Conservation (phyloP, 371 early-diverging fungal species). For the Chytridium lagenaria region DNA sequence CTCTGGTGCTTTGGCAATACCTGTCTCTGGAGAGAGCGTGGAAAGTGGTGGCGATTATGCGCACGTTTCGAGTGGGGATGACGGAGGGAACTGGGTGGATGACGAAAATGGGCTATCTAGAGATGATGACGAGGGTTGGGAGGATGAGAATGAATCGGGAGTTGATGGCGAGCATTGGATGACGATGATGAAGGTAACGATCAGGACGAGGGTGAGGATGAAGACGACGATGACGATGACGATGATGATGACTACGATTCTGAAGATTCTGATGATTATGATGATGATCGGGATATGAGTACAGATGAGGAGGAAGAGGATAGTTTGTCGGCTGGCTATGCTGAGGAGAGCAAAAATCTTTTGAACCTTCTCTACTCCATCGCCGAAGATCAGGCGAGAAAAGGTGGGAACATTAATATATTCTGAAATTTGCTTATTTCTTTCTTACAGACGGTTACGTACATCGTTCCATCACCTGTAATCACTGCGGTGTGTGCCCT, state of each 20-base stretch:
- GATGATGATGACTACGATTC: conserved; percentile 20
- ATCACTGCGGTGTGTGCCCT: conserved; percentile 84
- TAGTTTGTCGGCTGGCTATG: conserved; percentile 3
- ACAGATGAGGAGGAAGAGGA: conserved; percentile 26
- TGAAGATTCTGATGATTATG: conserved; percentile 24
- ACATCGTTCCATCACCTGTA: conserved; percentile 91
- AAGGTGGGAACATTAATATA: conserved; percentile 60
- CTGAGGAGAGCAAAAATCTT: conserved; percentile 60
- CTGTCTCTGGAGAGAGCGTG: too few relatives aligned
- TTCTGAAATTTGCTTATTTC: neutral
- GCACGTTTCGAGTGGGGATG: too few relatives aligned
- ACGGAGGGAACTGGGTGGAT: too few relatives aligned
- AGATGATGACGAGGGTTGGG: conserved; percentile 3
- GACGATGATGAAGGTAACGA: neutral
- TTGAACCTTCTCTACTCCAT: conserved; percentile 82
- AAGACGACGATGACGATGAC: conserved; percentile 15
- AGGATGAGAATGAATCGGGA: too few relatives aligned
- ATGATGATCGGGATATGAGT: conserved; percentile 21
- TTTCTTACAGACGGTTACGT: conserved; percentile 72
- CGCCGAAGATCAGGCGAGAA: conserved; percentile 85
- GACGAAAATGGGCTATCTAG: too few relatives aligned
- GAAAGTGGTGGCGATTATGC: too few relatives aligned
- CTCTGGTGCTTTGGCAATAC: too few relatives aligned
- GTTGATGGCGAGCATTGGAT: too few relatives aligned
- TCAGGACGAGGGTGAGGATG: neutral